These are phyloP conservation scores for Fragaria ananassa DNA, from an alignment of 306 rosid species.

Conservation along the genomic window DNA sequence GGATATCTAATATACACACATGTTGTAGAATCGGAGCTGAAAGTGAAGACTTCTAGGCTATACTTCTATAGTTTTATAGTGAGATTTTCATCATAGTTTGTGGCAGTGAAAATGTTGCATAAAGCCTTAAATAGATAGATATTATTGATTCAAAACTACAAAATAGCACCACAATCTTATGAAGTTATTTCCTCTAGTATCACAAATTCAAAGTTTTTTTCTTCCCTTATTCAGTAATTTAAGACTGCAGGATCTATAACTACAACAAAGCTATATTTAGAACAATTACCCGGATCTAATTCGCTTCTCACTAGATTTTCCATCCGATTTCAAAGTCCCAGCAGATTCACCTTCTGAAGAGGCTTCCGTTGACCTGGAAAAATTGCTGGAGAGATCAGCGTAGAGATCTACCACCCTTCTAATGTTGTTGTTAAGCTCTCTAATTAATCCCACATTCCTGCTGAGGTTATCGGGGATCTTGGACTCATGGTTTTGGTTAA, in stretches of 20 bases:
- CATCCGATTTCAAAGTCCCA: slow-evolving; percentile 70
- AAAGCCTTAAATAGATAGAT: slow-evolving; percentile 29
- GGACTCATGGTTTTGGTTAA: slow-evolving; percentile 85
- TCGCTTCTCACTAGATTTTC: slow-evolving; percentile 73
- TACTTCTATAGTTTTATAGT: slow-evolving; percentile 23
- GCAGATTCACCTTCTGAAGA: slow-evolving; percentile 80
- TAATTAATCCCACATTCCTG: slow-evolving; percentile 74
- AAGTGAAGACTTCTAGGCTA: slow-evolving; percentile 31
- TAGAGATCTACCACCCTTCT: slow-evolving; percentile 92
- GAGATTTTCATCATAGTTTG: slow-evolving; percentile 22
- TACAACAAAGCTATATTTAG: slow-evolving; percentile 23
- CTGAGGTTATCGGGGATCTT: slow-evolving; percentile 70
- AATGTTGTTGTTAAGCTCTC: slow-evolving; percentile 85
- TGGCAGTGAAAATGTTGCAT: slow-evolving; percentile 23
- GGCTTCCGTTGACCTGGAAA: slow-evolving; percentile 65
- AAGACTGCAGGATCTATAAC: slow-evolving; percentile 26
- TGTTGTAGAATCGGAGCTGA: slow-evolving; percentile 10
- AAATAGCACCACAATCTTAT: slow-evolving; percentile 32
- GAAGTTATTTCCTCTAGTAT: slow-evolving; percentile 21
- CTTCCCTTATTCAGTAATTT: slow-evolving; percentile 31
- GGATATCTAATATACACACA: slow-evolving; percentile 21
- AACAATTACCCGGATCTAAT: slow-evolving; percentile 58
- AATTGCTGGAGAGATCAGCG: slow-evolving; percentile 72
- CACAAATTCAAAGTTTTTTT: slow-evolving; percentile 15
- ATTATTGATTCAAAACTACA: slow-evolving; percentile 21